Evolutionary conservation across 306 rosid genomes (phyloP).

Genomic region (Prunus mongolica): DNA sequence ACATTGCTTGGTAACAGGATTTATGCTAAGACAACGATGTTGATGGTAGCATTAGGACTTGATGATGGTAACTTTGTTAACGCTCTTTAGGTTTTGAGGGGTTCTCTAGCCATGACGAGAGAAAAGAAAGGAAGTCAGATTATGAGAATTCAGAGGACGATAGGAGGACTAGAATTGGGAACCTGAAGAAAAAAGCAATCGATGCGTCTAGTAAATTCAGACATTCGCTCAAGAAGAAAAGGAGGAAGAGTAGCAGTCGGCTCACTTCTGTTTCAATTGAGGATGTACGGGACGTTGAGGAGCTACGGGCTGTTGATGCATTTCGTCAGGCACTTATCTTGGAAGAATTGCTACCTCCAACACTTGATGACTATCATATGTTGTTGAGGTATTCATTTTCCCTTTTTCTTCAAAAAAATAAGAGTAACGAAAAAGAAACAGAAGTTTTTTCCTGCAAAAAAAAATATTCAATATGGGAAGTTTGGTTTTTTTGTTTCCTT

Average conservation of each 20-base stretch:
- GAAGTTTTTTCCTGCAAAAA: background rate
- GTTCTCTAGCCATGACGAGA: conserved; percentile 54
- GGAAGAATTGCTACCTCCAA: conserved; percentile 67
- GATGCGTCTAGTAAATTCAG: conserved; percentile 81
- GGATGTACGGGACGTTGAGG: conserved; percentile 80
- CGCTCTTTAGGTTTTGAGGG: conserved; percentile 71
- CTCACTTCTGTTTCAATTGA: conserved; percentile 62
- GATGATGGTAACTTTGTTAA: background rate
- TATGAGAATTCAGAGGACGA: conserved; percentile 80
- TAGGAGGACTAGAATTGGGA: conserved; percentile 61
- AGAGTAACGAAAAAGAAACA: background rate
- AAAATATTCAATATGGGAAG: conserved; percentile 3
- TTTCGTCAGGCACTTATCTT: conserved; percentile 65
- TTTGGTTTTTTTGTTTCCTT: conserved; percentile 5
- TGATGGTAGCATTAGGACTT: background rate
- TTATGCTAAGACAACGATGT: background rate
- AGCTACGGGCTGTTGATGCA: conserved; percentile 65
- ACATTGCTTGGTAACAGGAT: too few species aligned
- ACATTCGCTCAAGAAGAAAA: conserved; percentile 65
- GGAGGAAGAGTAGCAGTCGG: conserved; percentile 47
- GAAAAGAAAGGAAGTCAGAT: conserved; percentile 70
- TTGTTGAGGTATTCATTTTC: conserved; percentile 53
- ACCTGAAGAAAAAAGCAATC: conserved; percentile 73
- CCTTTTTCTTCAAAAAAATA: background rate
- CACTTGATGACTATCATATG: conserved; percentile 77